Percentiles rank a stretch among this genome's conserved stretches.
Evolutionary conservation across 139 green algal species (phyloP).

Genomic region (Spirogloea muscicola): DNA sequence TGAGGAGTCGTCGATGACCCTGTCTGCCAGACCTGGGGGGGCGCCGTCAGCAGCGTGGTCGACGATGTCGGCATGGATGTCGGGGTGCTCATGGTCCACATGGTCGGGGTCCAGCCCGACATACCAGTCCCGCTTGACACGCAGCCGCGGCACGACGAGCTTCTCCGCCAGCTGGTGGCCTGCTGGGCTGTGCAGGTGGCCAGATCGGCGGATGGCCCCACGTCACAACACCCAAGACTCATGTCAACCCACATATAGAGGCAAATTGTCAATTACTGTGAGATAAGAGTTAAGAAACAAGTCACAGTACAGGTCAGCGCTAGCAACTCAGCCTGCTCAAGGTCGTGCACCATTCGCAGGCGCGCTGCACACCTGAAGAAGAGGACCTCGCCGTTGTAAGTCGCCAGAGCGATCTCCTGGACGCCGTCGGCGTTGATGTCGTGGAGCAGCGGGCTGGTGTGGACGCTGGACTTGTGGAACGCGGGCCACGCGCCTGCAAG

Average conservation of each 20-base stretch:
- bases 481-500: slow-evolving; percentile 75
- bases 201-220: too few species aligned
- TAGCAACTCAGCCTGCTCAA: too few species aligned
- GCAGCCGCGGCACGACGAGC: slow-evolving; percentile 67
- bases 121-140: slow-evolving; percentile 79
- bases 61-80: slow-evolving; percentile 57
- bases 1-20: too few species aligned
- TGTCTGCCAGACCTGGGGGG: too few species aligned
- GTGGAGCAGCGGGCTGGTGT: slow-evolving; percentile 84
- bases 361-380: slow-evolving; percentile 65
- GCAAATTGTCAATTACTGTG: too few species aligned
- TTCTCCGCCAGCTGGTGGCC: slow-evolving; percentile 20
- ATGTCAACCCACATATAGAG: too few species aligned
- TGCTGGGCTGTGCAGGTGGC: neutral
- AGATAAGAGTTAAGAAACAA: too few species aligned
- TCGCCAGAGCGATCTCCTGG: slow-evolving; percentile 78
- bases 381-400: slow-evolving; percentile 88
- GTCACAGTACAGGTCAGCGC: too few species aligned
- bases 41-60: too few species aligned
- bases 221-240: too few species aligned
- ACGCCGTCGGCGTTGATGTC: slow-evolving; percentile 83
- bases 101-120: slow-evolving; percentile 76
- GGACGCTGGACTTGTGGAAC: slow-evolving; percentile 76
- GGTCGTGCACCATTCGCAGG: neutral
- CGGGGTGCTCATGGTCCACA: slow-evolving; percentile 78